Conservation (phyloP, 441 rosid species). For the Gossypium lobatum region DNA sequence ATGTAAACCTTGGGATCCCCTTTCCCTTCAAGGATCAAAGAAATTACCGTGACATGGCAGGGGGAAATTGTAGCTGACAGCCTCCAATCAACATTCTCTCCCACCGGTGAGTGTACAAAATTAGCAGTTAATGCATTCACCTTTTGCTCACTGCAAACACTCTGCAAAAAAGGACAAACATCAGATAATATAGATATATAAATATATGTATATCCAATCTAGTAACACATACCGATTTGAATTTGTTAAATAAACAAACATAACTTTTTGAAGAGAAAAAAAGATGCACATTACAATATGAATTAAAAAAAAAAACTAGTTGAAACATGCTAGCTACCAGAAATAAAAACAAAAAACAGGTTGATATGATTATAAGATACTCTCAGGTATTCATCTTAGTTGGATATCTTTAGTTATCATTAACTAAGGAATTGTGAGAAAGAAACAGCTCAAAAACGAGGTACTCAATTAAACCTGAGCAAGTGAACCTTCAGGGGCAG, state of each 20-base stretch:
- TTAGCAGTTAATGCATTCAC: conserved; percentile 86
- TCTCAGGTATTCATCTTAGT: neutral
- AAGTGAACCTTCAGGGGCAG: conserved; percentile 97
- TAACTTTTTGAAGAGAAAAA: neutral
- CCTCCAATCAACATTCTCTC: conserved; percentile 94
- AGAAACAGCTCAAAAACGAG: neutral
- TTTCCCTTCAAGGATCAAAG: conserved; percentile 16
- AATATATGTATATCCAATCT: neutral
- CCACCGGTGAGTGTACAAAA: conserved; percentile 74
- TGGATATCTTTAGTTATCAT: neutral
- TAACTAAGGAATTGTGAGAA: conserved; percentile 11
- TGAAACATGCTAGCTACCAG: neutral
- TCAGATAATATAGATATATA: neutral
- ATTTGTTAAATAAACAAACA: neutral
- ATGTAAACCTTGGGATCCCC: neutral
- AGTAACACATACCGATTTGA: neutral
- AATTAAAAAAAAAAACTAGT: neutral
- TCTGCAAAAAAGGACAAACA: conserved; percentile 48
- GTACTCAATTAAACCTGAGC: conserved; percentile 70
- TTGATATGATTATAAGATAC: neutral
- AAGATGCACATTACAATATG: neutral
- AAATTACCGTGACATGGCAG: conserved; percentile 90
- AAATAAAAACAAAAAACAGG: neutral
- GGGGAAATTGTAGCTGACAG: conserved; percentile 93
- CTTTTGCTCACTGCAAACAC: conserved; percentile 90